Base-by-base conservation (phyloP, 768 basidiomycete genomes). In the Russula emetica region DNA sequence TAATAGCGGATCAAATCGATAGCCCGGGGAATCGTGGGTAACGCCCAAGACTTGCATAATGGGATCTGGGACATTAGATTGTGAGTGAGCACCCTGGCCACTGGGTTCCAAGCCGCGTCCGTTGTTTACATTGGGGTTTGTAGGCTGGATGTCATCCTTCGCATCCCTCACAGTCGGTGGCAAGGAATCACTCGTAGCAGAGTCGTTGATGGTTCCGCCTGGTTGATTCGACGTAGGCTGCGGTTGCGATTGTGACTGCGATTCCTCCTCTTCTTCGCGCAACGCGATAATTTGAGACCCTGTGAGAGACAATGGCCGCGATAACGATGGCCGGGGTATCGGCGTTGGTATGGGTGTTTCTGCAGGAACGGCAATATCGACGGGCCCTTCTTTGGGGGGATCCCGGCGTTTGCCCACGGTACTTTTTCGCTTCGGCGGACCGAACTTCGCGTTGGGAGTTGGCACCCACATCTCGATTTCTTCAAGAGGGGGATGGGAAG, bases 221-320 rank as follows among this genome's bases (percentile, higher is more conserved):
- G 64, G n/a, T 20, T 6, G 45, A 8, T 40, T 45, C 18, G 34
- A 30, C 5, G 34, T 10, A 22, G 18, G 9, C 16, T 38, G 42
- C 36, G 30, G 56, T 38, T 54, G 67, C 8, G 60, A 30, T 9
- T 68, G 67, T 32, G 67, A 55, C 10, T 68, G 67, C 38, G 67
- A 55, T n/a, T 60, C 63, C 18, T 68, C 66, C 18, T 68, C 67
- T 42, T 68, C 67, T 49, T 68, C 54, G 14, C 67, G 67, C 20
- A 68, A 42, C 4, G 66, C 67, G 22, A 58, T 7, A 14, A 66
- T 60, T 56, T 66, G 64, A 6, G 67, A 67, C 36, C 47, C 26
- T 11, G 67, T 38, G 22, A 62, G 57, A 47, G 18, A 38, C 28
- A 20, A 1, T 32, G 51, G 44, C 24, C 10, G 24, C 40, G 30